Conservation (phyloP, 192 early-diverging fungal genomes). For the Dissophora ornata region DNA sequence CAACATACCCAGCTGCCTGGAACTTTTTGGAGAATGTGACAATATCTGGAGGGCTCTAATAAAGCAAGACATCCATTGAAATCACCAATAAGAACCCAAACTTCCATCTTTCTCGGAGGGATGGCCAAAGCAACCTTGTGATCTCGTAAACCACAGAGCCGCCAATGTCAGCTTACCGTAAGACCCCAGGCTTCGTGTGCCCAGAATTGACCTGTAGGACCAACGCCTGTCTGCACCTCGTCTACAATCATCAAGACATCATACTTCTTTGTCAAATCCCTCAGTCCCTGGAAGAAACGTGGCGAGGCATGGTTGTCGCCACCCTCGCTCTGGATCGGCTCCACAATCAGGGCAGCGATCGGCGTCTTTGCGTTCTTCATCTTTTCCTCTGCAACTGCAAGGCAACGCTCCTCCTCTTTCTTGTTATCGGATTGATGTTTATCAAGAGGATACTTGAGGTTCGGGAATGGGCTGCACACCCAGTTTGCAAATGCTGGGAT, state of each 20-base stretch:
- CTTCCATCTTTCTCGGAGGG: too few species aligned
- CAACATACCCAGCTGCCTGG: constrained; percentile 75
- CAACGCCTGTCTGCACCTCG: constrained; percentile 83
- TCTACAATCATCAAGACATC: constrained; percentile 81
- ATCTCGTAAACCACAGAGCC: too few species aligned
- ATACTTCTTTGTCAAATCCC: constrained; percentile 64
- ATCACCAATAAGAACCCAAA: too few species aligned
- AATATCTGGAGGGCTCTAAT: constrained; percentile 71
- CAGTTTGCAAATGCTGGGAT: constrained; percentile 71
- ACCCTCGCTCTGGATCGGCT: constrained; percentile 81
- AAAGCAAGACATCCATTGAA: background rate
- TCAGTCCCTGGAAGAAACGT: constrained; percentile 71
- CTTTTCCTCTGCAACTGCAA: constrained; percentile 62
- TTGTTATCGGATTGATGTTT: constrained; percentile 68
- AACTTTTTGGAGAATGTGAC: constrained; percentile 86
- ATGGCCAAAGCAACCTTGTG: too few species aligned
- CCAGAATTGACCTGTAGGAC: constrained; percentile 80
- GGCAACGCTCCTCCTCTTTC: constrained; percentile 66
- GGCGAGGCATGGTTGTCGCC: constrained; percentile 79
- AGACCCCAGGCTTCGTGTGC: constrained; percentile 80
- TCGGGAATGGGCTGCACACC: constrained; percentile 68
- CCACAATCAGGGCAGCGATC: constrained; percentile 73
- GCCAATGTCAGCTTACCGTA: constrained; percentile 28
- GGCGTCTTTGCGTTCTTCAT: constrained; percentile 61
- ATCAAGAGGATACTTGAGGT: constrained; percentile 72